Base-by-base conservation (phyloP, 2,329 filamentous ascomycete genomes). In the Colletotrichum acutatum region DNA sequence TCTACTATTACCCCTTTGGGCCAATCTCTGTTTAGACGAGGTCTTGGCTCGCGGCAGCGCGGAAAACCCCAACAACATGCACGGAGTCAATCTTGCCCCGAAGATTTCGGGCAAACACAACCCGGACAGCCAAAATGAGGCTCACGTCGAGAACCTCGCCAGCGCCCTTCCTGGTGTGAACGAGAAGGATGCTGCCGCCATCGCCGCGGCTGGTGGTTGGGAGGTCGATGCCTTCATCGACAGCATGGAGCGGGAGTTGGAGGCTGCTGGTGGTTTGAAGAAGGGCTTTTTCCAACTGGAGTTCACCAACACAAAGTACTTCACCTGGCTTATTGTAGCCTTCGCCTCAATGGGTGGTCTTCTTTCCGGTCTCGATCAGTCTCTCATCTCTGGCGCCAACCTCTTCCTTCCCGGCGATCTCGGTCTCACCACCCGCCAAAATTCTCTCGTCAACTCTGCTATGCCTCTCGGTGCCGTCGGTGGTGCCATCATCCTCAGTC, bases 341-440 rank as follows among this genome's bases (percentile, higher is more conserved):
- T 94, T 94, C 76, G 92, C 92, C n/a, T 92, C 90, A 19, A 93
- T 94, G 90, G 92, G 92, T 62, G 92, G 92, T 79, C 83, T 94
- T 26, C 87, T 94, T 0, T 93, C 91, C 1, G 92, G 92, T 73
- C 86, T 94, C 24, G 92, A 94, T 78, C 92, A 94, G 81, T 92
- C 90, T 58, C 84, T 94, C 68, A 94, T 94, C 77, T 91, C 89
- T 14, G 92, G 92, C 65, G 92, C 92, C 62, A 92, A 92, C 77
- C 84, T 94, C 4, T 92, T 89, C 78, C 84, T 94, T 57, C 92
- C 92, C 3, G 75, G 79, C 0, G 90, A 90, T 57, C 83, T 94
- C 1, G 78, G 83, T 28, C 85, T 94, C 37, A 83, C 86, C 5
- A 82, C 84, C 1, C 83, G 85, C 4, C 86, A 93, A 78, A 90